A percentile compares a stretch with the other conserved stretches of the same genome.
phyloP scores from a whole-genome alignment of 192 early-diverging fungal genomes.

The Coemansia sp. region DNA sequence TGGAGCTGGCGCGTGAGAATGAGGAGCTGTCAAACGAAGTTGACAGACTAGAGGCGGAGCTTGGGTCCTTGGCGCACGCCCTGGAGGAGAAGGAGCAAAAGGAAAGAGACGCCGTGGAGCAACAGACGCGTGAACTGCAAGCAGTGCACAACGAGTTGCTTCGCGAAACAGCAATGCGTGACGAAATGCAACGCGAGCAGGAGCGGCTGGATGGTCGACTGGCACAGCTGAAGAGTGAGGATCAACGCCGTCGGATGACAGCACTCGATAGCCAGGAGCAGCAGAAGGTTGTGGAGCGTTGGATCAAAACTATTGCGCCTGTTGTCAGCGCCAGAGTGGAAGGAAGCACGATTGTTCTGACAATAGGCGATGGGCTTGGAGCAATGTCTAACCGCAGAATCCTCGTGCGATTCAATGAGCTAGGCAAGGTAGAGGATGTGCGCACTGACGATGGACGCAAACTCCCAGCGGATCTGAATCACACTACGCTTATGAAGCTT shows the following conservation, averaged over 20 bases:
- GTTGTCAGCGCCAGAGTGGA: slow-evolving; percentile 47
- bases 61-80: slow-evolving; percentile 18
- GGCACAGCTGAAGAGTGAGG: slow-evolving; percentile 47
- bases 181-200: slow-evolving; percentile 43
- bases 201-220: slow-evolving; percentile 36
- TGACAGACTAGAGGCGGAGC: slow-evolving; percentile 37
- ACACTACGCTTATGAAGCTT: slow-evolving; percentile 44
- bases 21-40: slow-evolving; percentile 31
- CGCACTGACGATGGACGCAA: slow-evolving; percentile 44
- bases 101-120: slow-evolving; percentile 41
- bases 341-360: slow-evolving; percentile 46
- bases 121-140: slow-evolving; percentile 54
- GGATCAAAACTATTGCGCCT: slow-evolving; percentile 46
- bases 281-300: slow-evolving; percentile 46
- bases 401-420: slow-evolving; percentile 39
- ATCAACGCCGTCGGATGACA: slow-evolving; percentile 45
- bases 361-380: slow-evolving; percentile 48
- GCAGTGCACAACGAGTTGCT: slow-evolving; percentile 49
- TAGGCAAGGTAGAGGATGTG: slow-evolving; percentile 41
- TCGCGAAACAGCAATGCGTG: slow-evolving; percentile 45
- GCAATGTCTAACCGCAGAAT: slow-evolving; percentile 47
- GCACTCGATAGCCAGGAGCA: slow-evolving; percentile 50
- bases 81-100: slow-evolving; percentile 45
- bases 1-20: slow-evolving; percentile 25
- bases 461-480: slow-evolving; percentile 43